phyloP scores from a whole-genome alignment of 2,329 filamentous ascomycete genomes.

The Tolypocladium endophyticum region DNA sequence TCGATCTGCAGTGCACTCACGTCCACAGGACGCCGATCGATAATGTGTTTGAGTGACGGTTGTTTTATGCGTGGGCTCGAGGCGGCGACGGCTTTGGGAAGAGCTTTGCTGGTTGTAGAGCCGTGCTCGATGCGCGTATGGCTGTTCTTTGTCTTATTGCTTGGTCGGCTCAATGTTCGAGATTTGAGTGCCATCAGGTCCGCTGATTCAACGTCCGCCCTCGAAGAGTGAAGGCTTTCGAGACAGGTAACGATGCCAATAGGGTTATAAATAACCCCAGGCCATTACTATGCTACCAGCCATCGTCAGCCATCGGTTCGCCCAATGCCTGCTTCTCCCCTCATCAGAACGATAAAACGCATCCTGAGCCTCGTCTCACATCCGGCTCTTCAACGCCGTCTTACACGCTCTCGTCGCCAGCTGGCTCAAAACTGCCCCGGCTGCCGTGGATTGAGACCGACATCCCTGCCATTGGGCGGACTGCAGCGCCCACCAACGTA shows the following conservation, averaged over 20 bases:
- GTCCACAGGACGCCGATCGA: neutral
- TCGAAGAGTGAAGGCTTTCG: neutral
- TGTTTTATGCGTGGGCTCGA: neutral
- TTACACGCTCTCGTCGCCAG: neutral
- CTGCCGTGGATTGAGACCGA: neutral
- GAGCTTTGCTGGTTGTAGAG: neutral
- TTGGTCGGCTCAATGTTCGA: neutral
- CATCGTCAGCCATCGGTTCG: neutral
- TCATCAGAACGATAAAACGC: neutral
- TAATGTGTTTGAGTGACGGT: neutral
- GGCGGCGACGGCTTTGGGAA: neutral
- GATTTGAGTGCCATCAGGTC: neutral
- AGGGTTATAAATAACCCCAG: neutral
- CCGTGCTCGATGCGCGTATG: neutral
- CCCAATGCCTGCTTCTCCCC: neutral
- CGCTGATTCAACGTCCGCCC: neutral
- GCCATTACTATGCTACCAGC: neutral
- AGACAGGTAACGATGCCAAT: neutral
- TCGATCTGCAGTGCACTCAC: neutral
- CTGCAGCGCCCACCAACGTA: neutral
- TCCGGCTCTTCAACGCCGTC: neutral
- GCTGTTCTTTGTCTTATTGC: neutral
- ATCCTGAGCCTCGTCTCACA: neutral
- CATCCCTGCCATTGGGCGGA: neutral
- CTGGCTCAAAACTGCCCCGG: neutral